Conservation (phyloP, 2,329 filamentous ascomycete species). For the Alternaria sp. region DNA sequence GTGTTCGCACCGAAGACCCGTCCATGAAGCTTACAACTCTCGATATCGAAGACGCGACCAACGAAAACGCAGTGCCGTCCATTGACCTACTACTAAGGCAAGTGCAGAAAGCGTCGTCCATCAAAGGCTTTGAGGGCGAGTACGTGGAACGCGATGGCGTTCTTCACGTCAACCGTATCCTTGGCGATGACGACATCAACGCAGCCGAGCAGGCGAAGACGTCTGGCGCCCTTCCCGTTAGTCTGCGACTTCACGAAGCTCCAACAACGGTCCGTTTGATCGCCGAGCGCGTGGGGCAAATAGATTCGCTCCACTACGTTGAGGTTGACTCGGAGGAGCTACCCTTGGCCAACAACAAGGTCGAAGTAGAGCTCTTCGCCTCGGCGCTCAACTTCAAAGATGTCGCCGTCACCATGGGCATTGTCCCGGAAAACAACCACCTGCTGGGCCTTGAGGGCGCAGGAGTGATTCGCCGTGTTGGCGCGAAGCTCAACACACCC, state of each 20-base stretch:
- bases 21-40: too few species aligned
- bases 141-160: slow-evolving; percentile 12
- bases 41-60: too few species aligned
- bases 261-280: slow-evolving; percentile 3
- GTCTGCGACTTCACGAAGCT: background rate
- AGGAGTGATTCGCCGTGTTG: too few species aligned
- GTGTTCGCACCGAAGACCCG: too few species aligned
- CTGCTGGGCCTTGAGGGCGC: slow-evolving; percentile 14
- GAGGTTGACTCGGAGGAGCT: slow-evolving; percentile 1
- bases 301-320: slow-evolving; percentile 13
- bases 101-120: too few species aligned
- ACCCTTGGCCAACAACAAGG: slow-evolving; percentile 16
- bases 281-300: slow-evolving; percentile 13
- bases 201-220: background rate
- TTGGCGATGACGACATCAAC: slow-evolving; percentile 4
- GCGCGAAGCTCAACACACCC: too few species aligned
- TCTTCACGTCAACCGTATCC: slow-evolving; percentile 4
- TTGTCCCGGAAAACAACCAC: slow-evolving; percentile 22
- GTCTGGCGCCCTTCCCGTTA: background rate
- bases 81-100: too few species aligned
- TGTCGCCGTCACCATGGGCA: slow-evolving; percentile 28
- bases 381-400: slow-evolving; percentile 14
- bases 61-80: too few species aligned
- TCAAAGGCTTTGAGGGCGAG: background rate
- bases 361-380: slow-evolving; percentile 21